A percentile compares a stretch with the other conserved stretches of the same genome.
Evolutionary conservation across 2,329 filamentous ascomycete species (phyloP).

Genomic region (Fusarium avenaceum): DNA sequence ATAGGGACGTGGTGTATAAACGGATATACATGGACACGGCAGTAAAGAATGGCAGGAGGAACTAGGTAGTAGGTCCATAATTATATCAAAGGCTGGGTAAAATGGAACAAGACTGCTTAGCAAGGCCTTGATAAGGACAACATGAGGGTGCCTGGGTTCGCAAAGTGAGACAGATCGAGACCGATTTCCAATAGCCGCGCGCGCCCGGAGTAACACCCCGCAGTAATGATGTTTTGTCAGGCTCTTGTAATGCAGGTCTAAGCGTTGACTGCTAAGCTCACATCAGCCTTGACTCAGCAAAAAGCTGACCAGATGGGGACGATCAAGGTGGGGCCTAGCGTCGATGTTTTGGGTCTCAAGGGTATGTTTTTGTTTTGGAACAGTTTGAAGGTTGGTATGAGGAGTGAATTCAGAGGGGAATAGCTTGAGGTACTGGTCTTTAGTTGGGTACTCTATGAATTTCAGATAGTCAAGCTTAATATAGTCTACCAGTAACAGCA

Average conservation of each 20-base stretch:
- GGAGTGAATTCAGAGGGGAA: background rate
- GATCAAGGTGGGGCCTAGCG: slow-evolving; percentile 26
- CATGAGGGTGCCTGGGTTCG: no score
- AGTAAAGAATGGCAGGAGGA: background rate
- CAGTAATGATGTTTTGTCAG: slow-evolving; percentile 50
- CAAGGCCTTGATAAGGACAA: slow-evolving; percentile 47
- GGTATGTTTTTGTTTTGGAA: slow-evolving; percentile 5
- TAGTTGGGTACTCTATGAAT: background rate
- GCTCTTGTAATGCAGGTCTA: slow-evolving; percentile 49
- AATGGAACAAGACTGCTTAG: slow-evolving; percentile 19
- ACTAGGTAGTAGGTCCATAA: background rate
- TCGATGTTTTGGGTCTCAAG: background rate
- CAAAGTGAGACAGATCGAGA: background rate
- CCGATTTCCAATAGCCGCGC: slow-evolving; percentile 39
- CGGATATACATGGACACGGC: slow-evolving; percentile 17
- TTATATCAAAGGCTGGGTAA: background rate
- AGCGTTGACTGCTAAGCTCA: slow-evolving; percentile 34
- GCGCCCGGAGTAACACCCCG: slow-evolving; percentile 7
- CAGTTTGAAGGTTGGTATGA: background rate
- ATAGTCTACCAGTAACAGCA: background rate
- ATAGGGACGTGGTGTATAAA: background rate
- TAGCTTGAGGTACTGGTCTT: background rate
- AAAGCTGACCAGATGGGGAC: background rate
- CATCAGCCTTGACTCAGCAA: slow-evolving; percentile 44
- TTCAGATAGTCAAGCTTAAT: background rate